These are phyloP conservation scores for Cutaneotrichosporon curvatum DNA, from an alignment of 1,284 basidiomycete genomes.

Conservation along the genomic window DNA sequence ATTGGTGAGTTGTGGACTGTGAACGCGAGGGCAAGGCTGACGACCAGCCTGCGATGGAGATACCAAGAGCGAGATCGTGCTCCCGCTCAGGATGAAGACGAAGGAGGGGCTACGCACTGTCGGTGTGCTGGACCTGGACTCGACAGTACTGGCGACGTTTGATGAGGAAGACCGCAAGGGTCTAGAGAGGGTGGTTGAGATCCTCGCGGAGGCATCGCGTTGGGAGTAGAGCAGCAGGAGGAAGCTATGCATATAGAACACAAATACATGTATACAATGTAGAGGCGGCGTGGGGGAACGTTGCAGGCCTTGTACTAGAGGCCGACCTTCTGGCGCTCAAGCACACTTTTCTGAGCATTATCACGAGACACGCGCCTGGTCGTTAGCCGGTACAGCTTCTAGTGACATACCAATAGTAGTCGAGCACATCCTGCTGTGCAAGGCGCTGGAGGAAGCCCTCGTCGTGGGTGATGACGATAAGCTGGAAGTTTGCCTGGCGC, in stretches of 20 bases:
- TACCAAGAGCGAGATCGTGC: constrained; percentile 78
- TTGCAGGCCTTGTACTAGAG: too few species aligned
- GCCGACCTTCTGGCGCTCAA: constrained; percentile 39
- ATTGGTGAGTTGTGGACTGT: constrained; percentile 48
- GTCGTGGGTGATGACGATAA: constrained; percentile 96
- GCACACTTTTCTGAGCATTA: constrained; percentile 45
- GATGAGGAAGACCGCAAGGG: constrained; percentile 65
- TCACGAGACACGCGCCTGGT: constrained; percentile 46
- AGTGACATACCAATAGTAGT: constrained; percentile 74
- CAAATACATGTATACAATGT: too few species aligned
- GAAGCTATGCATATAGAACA: too few species aligned
- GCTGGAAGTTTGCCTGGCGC: constrained; percentile 85
- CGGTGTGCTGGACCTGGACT: constrained; percentile 80
- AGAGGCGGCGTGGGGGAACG: too few species aligned
- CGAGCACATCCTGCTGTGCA: constrained; percentile 78
- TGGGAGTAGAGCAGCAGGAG: constrained; percentile 19
- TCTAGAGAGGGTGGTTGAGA: constrained; percentile 59
- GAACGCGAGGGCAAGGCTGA: constrained; percentile 1
- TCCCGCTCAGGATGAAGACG: constrained; percentile 53
- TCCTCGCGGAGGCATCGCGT: constrained; percentile 49
- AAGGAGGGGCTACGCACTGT: constrained; percentile 46
- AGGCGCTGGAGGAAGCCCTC: constrained; percentile 56
- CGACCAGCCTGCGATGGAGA: constrained; percentile 66
- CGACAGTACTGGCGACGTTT: constrained; percentile 63
- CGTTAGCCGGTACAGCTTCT: not conserved